Evolutionary conservation across 495 filamentous ascomycete genomes (phyloP).

Genomic region (Aspergillus funiculosus): DNA sequence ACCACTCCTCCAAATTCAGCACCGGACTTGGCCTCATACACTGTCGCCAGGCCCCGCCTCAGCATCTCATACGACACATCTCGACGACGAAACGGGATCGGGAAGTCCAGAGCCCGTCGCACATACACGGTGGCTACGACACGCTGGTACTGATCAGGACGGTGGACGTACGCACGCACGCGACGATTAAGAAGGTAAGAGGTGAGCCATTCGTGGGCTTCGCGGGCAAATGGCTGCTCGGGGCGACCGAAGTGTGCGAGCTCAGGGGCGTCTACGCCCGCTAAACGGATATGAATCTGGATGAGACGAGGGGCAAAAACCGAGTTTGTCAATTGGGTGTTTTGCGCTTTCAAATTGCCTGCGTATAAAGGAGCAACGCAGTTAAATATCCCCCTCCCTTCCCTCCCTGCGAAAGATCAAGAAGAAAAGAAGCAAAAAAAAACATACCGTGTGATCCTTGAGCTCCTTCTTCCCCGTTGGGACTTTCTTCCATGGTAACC

Average conservation of each 20-base stretch:
- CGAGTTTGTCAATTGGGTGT: slow-evolving; percentile 2
- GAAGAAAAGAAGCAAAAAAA: background rate
- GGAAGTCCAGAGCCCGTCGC: slow-evolving; percentile 53
- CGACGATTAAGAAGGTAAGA: slow-evolving; percentile 64
- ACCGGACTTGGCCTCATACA: slow-evolving; percentile 86
- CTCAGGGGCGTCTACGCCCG: slow-evolving; percentile 91
- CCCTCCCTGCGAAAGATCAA: background rate
- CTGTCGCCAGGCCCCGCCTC: slow-evolving; percentile 71
- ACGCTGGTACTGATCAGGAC: slow-evolving; percentile 85
- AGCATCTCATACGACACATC: slow-evolving; percentile 92
- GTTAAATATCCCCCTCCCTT: too few relatives aligned
- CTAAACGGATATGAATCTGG: slow-evolving; percentile 75
- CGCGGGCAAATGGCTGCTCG: slow-evolving; percentile 73
- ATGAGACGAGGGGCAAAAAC: too few relatives aligned
- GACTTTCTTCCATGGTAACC: slow-evolving; percentile 69
- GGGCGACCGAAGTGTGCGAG: slow-evolving; percentile 83
- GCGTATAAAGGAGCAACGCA: background rate
- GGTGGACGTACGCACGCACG: slow-evolving; percentile 74
- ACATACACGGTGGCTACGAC: slow-evolving; percentile 83
- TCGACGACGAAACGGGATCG: slow-evolving; percentile 48
- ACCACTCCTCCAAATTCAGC: slow-evolving; percentile 75
- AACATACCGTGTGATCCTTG: slow-evolving; percentile 68
- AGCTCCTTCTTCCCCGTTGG: slow-evolving; percentile 61
- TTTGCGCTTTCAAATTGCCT: too few relatives aligned
- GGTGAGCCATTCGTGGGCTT: slow-evolving; percentile 74